Evolutionary conservation across 1,284 basidiomycete species (phyloP), one percentile per base, ranked within the genome.

Genomic region (Microbotryum scabiosae): DNA sequence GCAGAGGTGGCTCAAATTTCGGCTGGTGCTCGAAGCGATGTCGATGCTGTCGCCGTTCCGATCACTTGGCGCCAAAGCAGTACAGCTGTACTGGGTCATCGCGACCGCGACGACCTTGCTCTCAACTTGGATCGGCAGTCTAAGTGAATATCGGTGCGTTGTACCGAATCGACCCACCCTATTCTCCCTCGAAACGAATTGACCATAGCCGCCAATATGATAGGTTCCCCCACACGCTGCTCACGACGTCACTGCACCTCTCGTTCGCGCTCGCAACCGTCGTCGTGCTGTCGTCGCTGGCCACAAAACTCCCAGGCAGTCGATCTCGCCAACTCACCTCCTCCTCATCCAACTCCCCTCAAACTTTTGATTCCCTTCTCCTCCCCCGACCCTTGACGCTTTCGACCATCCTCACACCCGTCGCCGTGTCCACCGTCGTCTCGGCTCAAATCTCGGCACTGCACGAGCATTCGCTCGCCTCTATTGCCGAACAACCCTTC

Each of bases 71-170:
- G 36, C 36, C 5, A 41, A 18, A 41, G 36, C 36, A 12, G 36
- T 41, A 12, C 36, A 41, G 36, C 36, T 41, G 53, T 57, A 57
- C 36, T 23, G 50, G 25, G 25, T 32, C 25, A 32, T 43, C 25
- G 47, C 49, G 18, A 28, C 26, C 23, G 36, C 49, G 3, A 16
- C 56, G 10, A 28, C 28, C 30, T n/a, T 58, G 20, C n/a, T 52
- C n/a, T 45, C 57, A 21, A 46, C 50, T 8, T 23, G 44, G 21
- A 25, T 58, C 30, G 57, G 57, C 36, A 58, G 57, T 44, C 14
- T 47, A 5, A 58, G 57, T 23, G 57, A 58, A 44, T 58, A 58
- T 51, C 44, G 57, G 56, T 44, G n/a, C 30, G 56, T 54, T 21
- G 18, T 8, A n/a, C n/a, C 14, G 12, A 18, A 36, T 25, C 10